A percentile compares a stretch with the other conserved stretches of the same genome.
phyloP scores from a whole-genome alignment of 2,329 filamentous ascomycete genomes.

The Diaporthe sp. region DNA sequence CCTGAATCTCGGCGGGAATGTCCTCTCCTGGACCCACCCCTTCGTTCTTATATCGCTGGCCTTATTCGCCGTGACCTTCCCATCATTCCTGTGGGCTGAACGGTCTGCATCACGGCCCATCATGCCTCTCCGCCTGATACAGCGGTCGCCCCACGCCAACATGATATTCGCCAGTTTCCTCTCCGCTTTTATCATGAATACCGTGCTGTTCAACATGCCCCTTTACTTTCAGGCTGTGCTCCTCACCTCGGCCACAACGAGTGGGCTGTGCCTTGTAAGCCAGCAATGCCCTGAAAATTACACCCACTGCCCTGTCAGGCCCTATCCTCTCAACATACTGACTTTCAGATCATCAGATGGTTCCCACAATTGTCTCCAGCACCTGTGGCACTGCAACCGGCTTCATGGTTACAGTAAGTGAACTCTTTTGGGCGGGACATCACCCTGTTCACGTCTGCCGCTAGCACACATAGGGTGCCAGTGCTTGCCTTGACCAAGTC shows the following conservation, averaged over 20 bases:
- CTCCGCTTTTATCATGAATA: slow-evolving; percentile 62
- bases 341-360: slow-evolving; percentile 32
- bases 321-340: not conserved
- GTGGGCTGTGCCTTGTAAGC: slow-evolving; percentile 75
- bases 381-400: slow-evolving; percentile 66
- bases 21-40: slow-evolving; percentile 70
- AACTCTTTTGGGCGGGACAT: not conserved
- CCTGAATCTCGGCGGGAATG: slow-evolving; percentile 72
- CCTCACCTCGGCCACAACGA: slow-evolving; percentile 74
- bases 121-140: slow-evolving; percentile 67
- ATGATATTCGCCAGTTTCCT: slow-evolving; percentile 67
- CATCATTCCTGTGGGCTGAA: slow-evolving; percentile 64
- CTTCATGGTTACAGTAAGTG: slow-evolving; percentile 63
- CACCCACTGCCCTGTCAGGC: not conserved
- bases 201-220: slow-evolving; percentile 72
- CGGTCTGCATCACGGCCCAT: slow-evolving; percentile 63
- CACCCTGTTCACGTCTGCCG: not conserved
- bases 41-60: slow-evolving; percentile 63
- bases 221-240: slow-evolving; percentile 83
- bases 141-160: slow-evolving; percentile 62
- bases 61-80: slow-evolving; percentile 59
- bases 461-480: not conserved
- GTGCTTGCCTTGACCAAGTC: not conserved
- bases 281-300: not conserved
- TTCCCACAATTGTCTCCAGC: slow-evolving; percentile 69